Evolutionary conservation across 331 rosid species (phyloP).

Genomic region (Rhamnella rubrinervis): DNA sequence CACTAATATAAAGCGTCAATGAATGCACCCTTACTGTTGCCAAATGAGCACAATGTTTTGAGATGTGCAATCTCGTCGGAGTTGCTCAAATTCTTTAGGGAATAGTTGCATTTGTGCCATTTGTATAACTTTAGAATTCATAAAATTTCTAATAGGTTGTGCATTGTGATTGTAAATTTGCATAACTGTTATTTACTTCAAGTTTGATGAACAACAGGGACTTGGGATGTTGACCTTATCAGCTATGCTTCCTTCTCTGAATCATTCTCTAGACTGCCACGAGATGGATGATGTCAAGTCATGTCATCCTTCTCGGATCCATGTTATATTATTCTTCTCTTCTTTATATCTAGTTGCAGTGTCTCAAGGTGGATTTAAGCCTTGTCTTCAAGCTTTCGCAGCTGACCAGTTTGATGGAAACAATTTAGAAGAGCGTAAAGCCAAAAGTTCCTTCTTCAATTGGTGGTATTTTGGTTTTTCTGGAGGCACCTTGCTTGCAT

Average conservation of each 20-base stretch:
- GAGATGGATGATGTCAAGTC: background rate
- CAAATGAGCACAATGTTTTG: no score
- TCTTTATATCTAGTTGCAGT: conserved; percentile 40
- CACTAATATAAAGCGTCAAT: no score
- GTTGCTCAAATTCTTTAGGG: no score
- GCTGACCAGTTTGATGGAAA: conserved; percentile 45
- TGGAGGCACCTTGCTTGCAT: conserved; percentile 18
- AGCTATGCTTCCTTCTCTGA: conserved; percentile 25
- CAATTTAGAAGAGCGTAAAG: conserved; percentile 39
- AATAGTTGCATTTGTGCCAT: no score
- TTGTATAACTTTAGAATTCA: no score
- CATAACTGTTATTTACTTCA: background rate
- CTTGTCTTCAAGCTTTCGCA: conserved; percentile 54
- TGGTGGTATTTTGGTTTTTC: conserved; percentile 51
- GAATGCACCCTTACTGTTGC: no score
- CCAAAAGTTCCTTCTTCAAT: conserved; percentile 53
- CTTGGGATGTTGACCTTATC: conserved; percentile 43
- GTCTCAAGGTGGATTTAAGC: conserved; percentile 51
- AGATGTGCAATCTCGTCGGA: no score
- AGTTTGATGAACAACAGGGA: conserved; percentile 27
- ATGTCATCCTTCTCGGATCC: conserved; percentile 24
- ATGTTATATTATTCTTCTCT: conserved; percentile 33
- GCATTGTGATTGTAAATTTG: background rate
- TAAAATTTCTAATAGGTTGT: no score
- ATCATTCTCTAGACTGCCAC: background rate